These are phyloP conservation scores for Lasiodiplodia sp. DNA, from an alignment of 2,329 filamentous ascomycete genomes.

Conservation along the genomic window DNA sequence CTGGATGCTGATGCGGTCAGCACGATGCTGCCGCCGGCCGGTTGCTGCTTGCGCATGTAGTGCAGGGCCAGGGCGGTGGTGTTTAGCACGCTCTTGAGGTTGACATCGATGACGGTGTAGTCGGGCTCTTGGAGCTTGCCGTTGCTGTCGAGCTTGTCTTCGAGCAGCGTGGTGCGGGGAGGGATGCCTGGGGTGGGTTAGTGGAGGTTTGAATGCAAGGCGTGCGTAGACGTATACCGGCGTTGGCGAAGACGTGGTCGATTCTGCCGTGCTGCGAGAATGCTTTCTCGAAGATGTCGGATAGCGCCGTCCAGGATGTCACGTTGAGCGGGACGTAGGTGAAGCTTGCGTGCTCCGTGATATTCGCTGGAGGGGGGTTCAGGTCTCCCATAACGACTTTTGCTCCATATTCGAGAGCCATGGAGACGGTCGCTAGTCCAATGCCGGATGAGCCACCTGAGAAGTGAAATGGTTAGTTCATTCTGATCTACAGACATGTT, in stretches of 20 bases:
- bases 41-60: constrained; percentile 38
- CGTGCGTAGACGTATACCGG: constrained; percentile 32
- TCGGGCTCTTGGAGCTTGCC: constrained; percentile 41
- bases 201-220: not conserved
- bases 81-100: constrained; percentile 41
- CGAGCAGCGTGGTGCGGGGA: constrained; percentile 35
- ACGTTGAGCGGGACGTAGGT: constrained; percentile 42
- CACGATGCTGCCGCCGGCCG: constrained; percentile 42
- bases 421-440: constrained; percentile 62
- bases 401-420: constrained; percentile 62
- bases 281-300: constrained; percentile 60
- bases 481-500: not conserved
- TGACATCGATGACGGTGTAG: constrained; percentile 40
- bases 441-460: constrained; percentile 67
- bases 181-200: constrained; percentile 34
- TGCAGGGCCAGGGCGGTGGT: constrained; percentile 42
- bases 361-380: constrained; percentile 48
- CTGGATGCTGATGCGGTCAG: constrained; percentile 42
- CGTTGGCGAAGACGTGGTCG: constrained; percentile 55
- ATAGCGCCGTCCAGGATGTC: constrained; percentile 58
- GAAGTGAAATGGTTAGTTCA: no score
- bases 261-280: constrained; percentile 51
- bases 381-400: constrained; percentile 64
- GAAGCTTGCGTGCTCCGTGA: constrained; percentile 34
- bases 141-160: constrained; percentile 40